Conservation (phyloP, 768 basidiomycete genomes). For the Multifurca ochricompacta region DNA sequence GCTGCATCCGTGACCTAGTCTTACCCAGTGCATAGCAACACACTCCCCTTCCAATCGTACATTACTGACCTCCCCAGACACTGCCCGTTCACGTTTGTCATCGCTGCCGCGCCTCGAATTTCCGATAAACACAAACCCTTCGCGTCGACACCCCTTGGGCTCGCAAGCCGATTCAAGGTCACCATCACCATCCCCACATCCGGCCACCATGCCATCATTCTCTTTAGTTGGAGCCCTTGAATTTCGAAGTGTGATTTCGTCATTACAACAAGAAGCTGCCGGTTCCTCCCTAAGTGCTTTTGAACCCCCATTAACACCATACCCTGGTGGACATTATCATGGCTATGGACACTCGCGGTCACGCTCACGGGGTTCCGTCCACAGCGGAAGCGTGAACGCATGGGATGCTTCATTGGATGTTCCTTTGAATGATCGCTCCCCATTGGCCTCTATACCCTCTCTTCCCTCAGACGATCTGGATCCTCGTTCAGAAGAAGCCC, state of each 20-base stretch:
- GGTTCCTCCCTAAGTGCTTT: constrained; percentile 53
- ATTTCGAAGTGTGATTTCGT: constrained; percentile 85
- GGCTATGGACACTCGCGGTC: constrained; percentile 28
- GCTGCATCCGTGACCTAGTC: background rate
- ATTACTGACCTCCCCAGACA: constrained; percentile 13
- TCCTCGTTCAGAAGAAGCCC: constrained; percentile 4
- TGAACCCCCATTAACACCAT: constrained; percentile 61
- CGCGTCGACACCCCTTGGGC: constrained; percentile 30
- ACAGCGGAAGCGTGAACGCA: constrained; percentile 31
- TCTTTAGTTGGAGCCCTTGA: constrained; percentile 94
- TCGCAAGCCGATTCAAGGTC: constrained; percentile 41
- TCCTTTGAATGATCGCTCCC: constrained; percentile 45
- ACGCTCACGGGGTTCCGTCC: constrained; percentile 28
- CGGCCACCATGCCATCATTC: constrained; percentile 65
- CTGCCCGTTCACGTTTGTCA: constrained; percentile 31
- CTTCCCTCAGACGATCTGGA: constrained; percentile 15
- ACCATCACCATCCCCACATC: constrained; percentile 33
- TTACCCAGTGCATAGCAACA: constrained; percentile 19
- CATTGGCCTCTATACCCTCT: constrained; percentile 27
- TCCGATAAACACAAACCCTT: constrained; percentile 35
- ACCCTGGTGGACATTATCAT: constrained; percentile 70
- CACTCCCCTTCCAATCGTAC: constrained; percentile 9
- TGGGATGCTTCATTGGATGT: constrained; percentile 47
- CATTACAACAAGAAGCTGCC: constrained; percentile 63
- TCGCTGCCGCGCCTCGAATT: constrained; percentile 35